phyloP scores from a whole-genome alignment of 257 asterid genomes.

The Cinchona pubescens region DNA sequence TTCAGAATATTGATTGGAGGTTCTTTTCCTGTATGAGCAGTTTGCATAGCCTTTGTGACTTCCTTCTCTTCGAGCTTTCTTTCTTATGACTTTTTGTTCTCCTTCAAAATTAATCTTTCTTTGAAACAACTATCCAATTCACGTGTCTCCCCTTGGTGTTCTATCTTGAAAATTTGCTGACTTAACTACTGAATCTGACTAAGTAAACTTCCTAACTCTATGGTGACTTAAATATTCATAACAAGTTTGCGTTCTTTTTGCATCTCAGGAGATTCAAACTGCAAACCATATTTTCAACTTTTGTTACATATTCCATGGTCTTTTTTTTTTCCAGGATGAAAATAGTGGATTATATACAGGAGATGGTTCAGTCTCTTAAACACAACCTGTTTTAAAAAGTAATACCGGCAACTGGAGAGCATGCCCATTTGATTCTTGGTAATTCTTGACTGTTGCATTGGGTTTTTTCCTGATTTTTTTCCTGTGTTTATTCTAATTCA shows the following conservation, averaged over 20 bases:
- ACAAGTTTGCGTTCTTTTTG: neutral
- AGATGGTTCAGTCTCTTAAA: constrained; percentile 99
- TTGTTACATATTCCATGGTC: neutral
- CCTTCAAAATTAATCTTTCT: neutral
- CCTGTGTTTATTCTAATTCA: constrained; percentile 4
- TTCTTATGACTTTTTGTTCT: too few species aligned
- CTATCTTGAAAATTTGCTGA: neutral
- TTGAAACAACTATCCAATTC: neutral
- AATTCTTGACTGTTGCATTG: neutral
- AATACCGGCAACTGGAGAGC: constrained; percentile 98
- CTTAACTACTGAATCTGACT: neutral
- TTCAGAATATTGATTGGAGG: too few species aligned
- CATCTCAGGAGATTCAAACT: neutral
- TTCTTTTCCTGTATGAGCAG: neutral
- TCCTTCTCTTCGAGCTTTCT: neutral
- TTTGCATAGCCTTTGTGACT: neutral
- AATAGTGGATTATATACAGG: constrained; percentile 54
- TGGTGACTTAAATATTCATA: neutral
- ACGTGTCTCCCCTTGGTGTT: neutral
- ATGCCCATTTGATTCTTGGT: constrained; percentile 93
- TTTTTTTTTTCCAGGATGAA: constrained; percentile 41
- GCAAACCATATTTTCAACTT: neutral
- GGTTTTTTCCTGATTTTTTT: neutral
- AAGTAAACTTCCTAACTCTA: too few species aligned
- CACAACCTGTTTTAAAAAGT: constrained; percentile 75